A percentile compares a stretch with the other conserved stretches of the same genome.
These are phyloP conservation scores for Solanum chacoense DNA, from an alignment of 305 asterid genomes.

Conservation along the genomic window DNA sequence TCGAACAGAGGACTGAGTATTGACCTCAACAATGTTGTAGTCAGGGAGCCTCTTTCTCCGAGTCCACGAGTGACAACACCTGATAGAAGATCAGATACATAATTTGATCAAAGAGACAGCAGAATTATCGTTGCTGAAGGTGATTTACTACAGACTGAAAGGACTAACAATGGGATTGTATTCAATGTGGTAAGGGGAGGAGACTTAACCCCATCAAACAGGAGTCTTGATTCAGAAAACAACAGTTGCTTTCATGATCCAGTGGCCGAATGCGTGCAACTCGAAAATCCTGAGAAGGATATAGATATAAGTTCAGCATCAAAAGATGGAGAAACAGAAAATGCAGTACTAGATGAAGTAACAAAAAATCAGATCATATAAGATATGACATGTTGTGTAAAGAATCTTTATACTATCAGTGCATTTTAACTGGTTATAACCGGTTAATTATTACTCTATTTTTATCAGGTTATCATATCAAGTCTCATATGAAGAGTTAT, in stretches of 20 bases:
- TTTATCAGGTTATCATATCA: not conserved
- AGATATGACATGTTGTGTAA: not conserved
- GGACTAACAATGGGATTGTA: conserved; percentile 48
- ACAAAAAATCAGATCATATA: not conserved
- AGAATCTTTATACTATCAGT: not conserved
- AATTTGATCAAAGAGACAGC: conserved; percentile 26
- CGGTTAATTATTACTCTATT: not conserved
- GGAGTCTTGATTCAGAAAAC: conserved; percentile 35
- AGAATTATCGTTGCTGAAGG: conserved; percentile 47
- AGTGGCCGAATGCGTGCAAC: conserved; percentile 43
- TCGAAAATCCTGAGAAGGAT: conserved; percentile 38
- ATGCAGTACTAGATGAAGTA: not conserved
- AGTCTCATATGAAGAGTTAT: not conserved
- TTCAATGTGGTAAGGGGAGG: conserved; percentile 58
- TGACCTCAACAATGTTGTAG: not conserved
- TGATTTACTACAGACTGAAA: conserved; percentile 48
- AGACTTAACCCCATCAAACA: conserved; percentile 34
- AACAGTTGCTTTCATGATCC: conserved; percentile 21
- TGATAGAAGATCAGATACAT: conserved; percentile 32
- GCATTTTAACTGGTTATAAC: not conserved
- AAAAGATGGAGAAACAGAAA: conserved; percentile 23
- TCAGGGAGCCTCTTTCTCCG: conserved; percentile 12
- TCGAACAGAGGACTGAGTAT: conserved; percentile 10
- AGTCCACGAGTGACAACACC: conserved; percentile 24
- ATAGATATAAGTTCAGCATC: conserved; percentile 38